These are phyloP conservation scores for Teratosphaeria viscida DNA, from an alignment of 2,329 filamentous ascomycete genomes.

Conservation along the genomic window DNA sequence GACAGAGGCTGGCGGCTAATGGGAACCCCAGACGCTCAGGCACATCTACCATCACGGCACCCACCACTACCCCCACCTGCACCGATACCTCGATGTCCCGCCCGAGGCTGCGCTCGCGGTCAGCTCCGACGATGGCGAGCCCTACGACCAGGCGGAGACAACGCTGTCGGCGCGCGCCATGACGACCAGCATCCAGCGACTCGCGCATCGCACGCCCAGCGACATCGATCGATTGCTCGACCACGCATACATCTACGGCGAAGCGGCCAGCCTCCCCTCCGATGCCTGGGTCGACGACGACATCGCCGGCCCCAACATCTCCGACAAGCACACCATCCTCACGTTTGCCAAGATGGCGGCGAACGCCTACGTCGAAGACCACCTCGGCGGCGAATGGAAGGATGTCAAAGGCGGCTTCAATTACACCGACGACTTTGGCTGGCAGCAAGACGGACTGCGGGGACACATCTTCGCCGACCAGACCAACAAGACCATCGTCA, in stretches of 20 bases:
- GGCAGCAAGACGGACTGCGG: slow-evolving; percentile 77
- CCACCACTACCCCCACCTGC: slow-evolving; percentile 63
- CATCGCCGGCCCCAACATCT: slow-evolving; percentile 67
- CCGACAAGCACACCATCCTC: slow-evolving; percentile 74
- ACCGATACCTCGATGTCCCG: slow-evolving; percentile 64
- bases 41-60: slow-evolving; percentile 92
- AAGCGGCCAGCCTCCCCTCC: slow-evolving; percentile 55
- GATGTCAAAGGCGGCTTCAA: slow-evolving; percentile 74
- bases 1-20: not conserved
- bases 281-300: slow-evolving; percentile 67
- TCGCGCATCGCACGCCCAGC: slow-evolving; percentile 65
- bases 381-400: slow-evolving; percentile 67
- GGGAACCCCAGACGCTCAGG: slow-evolving; percentile 49
- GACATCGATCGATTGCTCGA: slow-evolving; percentile 71
- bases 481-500: slow-evolving; percentile 74
- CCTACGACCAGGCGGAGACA: slow-evolving; percentile 29
- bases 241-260: slow-evolving; percentile 58
- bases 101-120: slow-evolving; percentile 37
- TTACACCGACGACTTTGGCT: slow-evolving; percentile 80
- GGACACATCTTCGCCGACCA: slow-evolving; percentile 89
- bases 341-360: slow-evolving; percentile 80
- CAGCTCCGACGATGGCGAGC: slow-evolving; percentile 18
- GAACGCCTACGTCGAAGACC: slow-evolving; percentile 73
- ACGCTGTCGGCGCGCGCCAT: slow-evolving; percentile 33
- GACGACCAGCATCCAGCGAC: slow-evolving; percentile 59